Evolutionary conservation across 257 asterid genomes (phyloP).

Genomic region (Przewalskia tangutica): DNA sequence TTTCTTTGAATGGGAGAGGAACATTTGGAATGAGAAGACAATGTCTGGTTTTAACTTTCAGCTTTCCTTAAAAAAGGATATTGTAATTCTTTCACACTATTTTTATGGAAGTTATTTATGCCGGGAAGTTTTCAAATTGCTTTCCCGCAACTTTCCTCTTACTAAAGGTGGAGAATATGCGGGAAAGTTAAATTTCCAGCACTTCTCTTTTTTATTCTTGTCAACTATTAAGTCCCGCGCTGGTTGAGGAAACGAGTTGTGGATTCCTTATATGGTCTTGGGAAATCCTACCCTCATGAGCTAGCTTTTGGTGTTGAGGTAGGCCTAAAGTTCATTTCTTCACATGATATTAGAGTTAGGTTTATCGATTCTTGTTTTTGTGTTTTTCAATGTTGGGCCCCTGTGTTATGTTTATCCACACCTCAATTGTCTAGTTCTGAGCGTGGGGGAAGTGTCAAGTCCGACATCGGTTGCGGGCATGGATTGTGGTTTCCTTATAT

Average conservation of each 20-base stretch:
- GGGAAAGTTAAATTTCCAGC: background rate
- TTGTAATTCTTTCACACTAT: background rate
- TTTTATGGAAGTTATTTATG: background rate
- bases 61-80: background rate
- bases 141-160: background rate
- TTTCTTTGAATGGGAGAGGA: background rate
- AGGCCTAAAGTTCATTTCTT: background rate
- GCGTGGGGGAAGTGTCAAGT: background rate
- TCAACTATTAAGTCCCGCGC: background rate
- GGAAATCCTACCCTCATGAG: background rate
- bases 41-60: background rate
- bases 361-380: background rate
- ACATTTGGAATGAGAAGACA: background rate
- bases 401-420: background rate
- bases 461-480: background rate
- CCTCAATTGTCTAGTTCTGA: background rate
- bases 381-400: background rate
- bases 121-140: background rate
- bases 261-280: background rate
- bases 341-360: background rate
- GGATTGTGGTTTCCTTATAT: background rate
- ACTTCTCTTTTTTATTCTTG: background rate
- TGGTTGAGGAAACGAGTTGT: background rate
- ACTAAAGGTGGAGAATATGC: background rate
- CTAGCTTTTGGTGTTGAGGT: background rate